Evolutionary conservation across 1,139 yeast genomes (phyloP), one percentile per base, ranked within the genome.

Genomic region (Wickerhamiella pararugosa): DNA sequence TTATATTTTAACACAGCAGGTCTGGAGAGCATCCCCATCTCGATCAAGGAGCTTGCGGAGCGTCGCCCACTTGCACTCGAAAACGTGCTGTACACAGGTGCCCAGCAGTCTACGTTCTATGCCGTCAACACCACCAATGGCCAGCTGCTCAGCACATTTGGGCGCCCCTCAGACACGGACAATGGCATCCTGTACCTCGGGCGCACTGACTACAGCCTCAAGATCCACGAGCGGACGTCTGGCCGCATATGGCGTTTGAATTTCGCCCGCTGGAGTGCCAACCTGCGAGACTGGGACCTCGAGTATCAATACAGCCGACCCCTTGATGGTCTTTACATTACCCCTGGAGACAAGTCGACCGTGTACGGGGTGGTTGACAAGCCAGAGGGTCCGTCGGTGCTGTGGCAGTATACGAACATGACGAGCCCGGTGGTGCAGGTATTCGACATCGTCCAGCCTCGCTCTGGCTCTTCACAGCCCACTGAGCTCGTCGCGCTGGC

Each of bases 211-310:
- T 78, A 75, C 54, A 73, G 71, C 42, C 62, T 79, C 26, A 69
- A 72, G 7, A 76, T 79, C 15, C 75, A 75, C 57, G 76, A 76
- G 43, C 65, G 77, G 2, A 69, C 74, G 3, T 37, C 42, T 8
- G 35, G 37, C 6, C 28, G 35, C 8, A 44, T 44, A 1, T 87
- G 95, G 94, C 82, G 86, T 55, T 86, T 90, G 8, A 78, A 92
- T 0, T 87, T 81, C 56, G 70, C 93, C 1, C 73, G 79, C 42
- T 90, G 97, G 96, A 94, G 93, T 6, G 94, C 94, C 27, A 87
- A 87, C 60, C 78, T 84, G 50, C 67, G 87, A 46, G 94, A 90
- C 57, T 66, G 69, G 34, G 90, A 80, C 55, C 66, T 87, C 46
- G 75, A 53, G 25, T 48, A 57, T 31, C 70, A 64, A 51, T 65